These are phyloP conservation scores for Nosema granulosis DNA, from an alignment of 371 early-diverging fungal genomes.

Conservation along the genomic window DNA sequence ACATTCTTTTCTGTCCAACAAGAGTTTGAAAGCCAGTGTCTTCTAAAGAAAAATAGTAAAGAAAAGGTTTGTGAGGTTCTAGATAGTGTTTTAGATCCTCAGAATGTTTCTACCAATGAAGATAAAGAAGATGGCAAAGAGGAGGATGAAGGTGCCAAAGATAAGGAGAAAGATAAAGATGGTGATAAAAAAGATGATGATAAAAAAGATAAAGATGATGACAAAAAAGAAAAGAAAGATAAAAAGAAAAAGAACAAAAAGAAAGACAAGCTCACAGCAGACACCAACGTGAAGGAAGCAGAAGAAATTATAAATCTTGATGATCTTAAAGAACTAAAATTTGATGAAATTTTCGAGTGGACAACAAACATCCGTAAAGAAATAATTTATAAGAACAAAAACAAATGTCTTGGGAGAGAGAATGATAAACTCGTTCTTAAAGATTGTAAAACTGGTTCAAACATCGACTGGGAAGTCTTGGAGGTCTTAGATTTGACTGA, in stretches of 20 bases:
- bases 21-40: background rate
- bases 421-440: too few species aligned
- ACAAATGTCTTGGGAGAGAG: too few species aligned
- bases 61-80: background rate
- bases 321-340: background rate
- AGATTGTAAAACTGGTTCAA: too few species aligned
- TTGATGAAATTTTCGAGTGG: conserved; percentile 1
- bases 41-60: background rate
- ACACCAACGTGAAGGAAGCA: conserved; percentile 6
- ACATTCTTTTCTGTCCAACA: background rate
- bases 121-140: conserved; percentile 13
- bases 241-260: conserved; percentile 3
- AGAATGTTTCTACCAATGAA: background rate
- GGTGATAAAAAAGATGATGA: background rate
- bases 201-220: background rate
- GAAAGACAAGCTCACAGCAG: background rate
- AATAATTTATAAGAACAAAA: too few species aligned
- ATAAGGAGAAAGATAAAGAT: background rate
- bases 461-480: too few species aligned
- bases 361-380: conserved; percentile 13
- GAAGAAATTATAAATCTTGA: background rate
- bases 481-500: too few species aligned
- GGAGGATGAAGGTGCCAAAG: background rate
- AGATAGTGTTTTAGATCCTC: background rate
- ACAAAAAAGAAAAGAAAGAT: background rate